Base-by-base conservation (phyloP, 768 basidiomycete species). In the Podaxis sp. region DNA sequence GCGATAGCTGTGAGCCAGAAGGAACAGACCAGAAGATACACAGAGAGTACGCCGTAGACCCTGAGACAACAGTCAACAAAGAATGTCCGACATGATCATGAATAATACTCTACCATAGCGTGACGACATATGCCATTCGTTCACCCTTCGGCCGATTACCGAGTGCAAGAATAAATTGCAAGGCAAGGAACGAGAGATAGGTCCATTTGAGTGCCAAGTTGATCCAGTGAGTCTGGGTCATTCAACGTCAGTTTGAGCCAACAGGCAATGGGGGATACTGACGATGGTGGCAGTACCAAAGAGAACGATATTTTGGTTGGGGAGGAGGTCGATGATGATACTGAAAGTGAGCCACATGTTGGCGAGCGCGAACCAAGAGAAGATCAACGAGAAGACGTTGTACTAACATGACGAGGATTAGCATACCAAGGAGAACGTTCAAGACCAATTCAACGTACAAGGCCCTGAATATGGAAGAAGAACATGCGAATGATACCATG, bases 341-440 rank as follows among this genome's bases (percentile, higher is more conserved):
- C 88, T 88, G 82, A 96, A 96, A n/a, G 92, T 96, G 62, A 97
- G 78, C 93, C 93, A 97, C 49, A 96, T 78, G 71, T 96, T 96
- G 66, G 94, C 93, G 63, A 95, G 74, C 2, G 93, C 88, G 76
- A 97, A 96, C 93, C 94, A 98, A 8, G 91, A 88, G 79, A 98
- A 96, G 67, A 95, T 67, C 63, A 98, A 80, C 33, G 85, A 89
- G 72, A 92, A 86, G 55, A 94, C 68, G 75, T 94, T 95, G 74
- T 94, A 96, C 91, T 94, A 59, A 9, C 29, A 33, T 13, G 22
- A 61, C 17, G 11, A 36, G n/a, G 17, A 47, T 37, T 33, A 55
- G 33, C 15, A 53, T 36, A 17, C 25, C 13, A 13, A 33, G 11
- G 6, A 46, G 27, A 27, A 25, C 46, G 13, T 55, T 19, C 49